Percentiles rank a stretch among this genome's conserved stretches.
These are phyloP conservation scores for Xylariaceae sp. DNA, from an alignment of 2,329 filamentous ascomycete species.

Conservation along the genomic window DNA sequence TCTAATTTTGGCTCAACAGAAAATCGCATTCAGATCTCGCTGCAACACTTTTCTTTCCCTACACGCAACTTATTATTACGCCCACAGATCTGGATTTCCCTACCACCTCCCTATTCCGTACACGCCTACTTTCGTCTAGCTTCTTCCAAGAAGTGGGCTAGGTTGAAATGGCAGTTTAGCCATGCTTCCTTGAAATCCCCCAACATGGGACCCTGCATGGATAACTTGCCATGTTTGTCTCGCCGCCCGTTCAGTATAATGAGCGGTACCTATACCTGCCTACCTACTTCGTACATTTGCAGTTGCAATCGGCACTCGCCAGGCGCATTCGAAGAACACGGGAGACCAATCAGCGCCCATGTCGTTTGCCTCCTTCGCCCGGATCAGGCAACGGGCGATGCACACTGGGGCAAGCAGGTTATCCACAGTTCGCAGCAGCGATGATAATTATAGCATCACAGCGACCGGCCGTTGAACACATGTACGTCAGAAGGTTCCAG, in stretches of 20 bases:
- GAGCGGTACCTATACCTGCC: background rate
- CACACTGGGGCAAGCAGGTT: slow-evolving; percentile 2
- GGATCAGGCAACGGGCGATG: slow-evolving; percentile 6
- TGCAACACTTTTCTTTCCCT: background rate
- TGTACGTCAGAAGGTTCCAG: background rate
- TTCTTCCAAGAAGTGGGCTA: background rate
- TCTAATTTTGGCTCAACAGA: background rate
- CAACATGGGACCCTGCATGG: slow-evolving; percentile 9
- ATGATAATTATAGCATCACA: slow-evolving; percentile 11
- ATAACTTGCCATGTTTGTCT: slow-evolving; percentile 9
- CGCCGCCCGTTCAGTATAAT: background rate
- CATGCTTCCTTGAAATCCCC: background rate
- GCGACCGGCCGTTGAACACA: slow-evolving; percentile 4
- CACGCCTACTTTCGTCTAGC: background rate
- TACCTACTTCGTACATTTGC: background rate
- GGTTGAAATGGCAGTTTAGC: background rate
- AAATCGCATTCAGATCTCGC: background rate
- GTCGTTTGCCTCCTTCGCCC: slow-evolving; percentile 5
- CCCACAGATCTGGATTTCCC: too few relatives aligned
- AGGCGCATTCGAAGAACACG: background rate
- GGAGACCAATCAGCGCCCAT: slow-evolving; percentile 5
- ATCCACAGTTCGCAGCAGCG: slow-evolving; percentile 3
- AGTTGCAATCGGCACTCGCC: slow-evolving; percentile 5
- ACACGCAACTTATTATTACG: background rate
- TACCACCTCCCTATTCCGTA: too few relatives aligned